Base-by-base conservation (phyloP, 805 yeast genomes). In the Kazachstania taianensis region DNA sequence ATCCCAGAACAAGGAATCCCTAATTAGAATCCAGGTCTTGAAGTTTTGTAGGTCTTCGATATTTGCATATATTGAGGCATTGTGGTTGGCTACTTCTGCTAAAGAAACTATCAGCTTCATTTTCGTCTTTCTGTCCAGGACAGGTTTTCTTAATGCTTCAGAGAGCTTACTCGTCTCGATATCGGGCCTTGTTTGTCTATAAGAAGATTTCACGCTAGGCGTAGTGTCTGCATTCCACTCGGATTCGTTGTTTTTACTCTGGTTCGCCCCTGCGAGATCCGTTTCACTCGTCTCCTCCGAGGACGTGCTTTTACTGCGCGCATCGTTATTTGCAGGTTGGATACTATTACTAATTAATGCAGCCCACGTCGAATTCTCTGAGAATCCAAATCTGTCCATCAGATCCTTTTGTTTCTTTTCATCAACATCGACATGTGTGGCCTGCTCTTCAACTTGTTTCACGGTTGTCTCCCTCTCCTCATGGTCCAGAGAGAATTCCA, bases 1-100 rank as follows among this genome's bases (percentile, higher is more conserved):
- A 37, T 55, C 59, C 62, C 60, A 57, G 5, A 54, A 35, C 9
- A 58, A 33, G 5, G 61, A 48, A 38, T 58, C 60, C 18, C 59
- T 43, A 31, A 58, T 54, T 25, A 57, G 32, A 14, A 53, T 40
- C 63, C 63, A 58, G 7, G 46, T 33, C 32, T 58, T 58, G 25
- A 50, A 48, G 35, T 55, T 54, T 10, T 53, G 45, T 22, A 51
- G 28, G 35, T 58, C 63, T 19, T 48, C 54, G 14, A 58, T 49
- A 34, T 43, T 45, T 2, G 52, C 40, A 43, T 57, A 57, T 1
- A 50, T 53, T 10, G 49, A 45, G 1, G 61, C 59, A 38, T 58
- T 58, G 28, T 56, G 59, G 29, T 48, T 48, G 28, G 59, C 54
- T n/a, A 49, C 48, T 6, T 50, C 37, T 13, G 50, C 42, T 14